Conservation (phyloP, 2,329 filamentous ascomycete genomes). For the Emergomyces orientalis region DNA sequence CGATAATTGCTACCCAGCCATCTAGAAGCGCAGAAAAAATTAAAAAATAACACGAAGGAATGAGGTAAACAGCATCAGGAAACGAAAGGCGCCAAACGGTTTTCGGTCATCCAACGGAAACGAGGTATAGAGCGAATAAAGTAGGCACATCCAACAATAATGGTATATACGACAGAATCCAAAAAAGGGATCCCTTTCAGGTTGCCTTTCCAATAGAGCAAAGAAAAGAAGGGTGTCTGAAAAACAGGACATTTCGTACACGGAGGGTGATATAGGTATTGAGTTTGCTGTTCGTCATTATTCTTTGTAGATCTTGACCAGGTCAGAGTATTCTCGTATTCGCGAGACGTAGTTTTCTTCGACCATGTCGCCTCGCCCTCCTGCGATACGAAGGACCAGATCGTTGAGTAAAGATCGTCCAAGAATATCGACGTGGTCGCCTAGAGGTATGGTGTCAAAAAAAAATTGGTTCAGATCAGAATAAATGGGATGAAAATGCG, state of each 20-base stretch:
- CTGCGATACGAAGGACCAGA: conserved; percentile 74
- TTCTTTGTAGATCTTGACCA: conserved; percentile 72
- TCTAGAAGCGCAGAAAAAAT: too few species aligned
- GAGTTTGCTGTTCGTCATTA: conserved; percentile 6
- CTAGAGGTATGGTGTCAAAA: conserved; percentile 38
- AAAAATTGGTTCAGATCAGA: not conserved
- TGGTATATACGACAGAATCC: not conserved
- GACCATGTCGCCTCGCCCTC: conserved; percentile 72
- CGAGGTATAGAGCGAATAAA: not conserved
- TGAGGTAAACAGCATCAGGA: too few species aligned
- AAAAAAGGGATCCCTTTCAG: too few species aligned
- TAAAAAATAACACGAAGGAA: too few species aligned
- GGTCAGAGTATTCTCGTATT: conserved; percentile 72
- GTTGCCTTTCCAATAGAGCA: too few species aligned
- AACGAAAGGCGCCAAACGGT: not conserved
- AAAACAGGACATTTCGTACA: not conserved
- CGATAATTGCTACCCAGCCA: too few species aligned
- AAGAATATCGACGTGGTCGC: conserved; percentile 94
- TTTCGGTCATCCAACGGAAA: not conserved
- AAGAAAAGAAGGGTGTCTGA: not conserved
- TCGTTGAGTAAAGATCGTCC: conserved; percentile 85
- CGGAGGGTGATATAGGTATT: not conserved
- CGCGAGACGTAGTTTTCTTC: conserved; percentile 68
- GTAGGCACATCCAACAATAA: not conserved
- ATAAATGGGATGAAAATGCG: not conserved